Base-by-base conservation (phyloP, 176 grass and related monocot species). In the Phoenix dactylifera region DNA sequence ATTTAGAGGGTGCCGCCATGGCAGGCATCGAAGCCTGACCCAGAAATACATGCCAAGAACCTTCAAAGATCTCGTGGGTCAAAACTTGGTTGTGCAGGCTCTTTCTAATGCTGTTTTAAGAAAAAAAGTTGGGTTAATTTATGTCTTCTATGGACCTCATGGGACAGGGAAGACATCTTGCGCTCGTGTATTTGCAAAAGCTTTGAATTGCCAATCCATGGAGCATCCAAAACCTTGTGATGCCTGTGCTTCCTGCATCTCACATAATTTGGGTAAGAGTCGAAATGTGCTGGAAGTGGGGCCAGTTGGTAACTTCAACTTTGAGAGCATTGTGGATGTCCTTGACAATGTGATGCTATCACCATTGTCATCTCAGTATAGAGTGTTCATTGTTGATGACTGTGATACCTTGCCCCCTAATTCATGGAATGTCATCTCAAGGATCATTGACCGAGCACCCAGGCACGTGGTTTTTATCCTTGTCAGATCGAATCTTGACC, bases 161-260 rank as follows among this genome's bases (percentile, higher is more conserved):
- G 93, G 93, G 0, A 92, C 93, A 25, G 93, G 93, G 56, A 98
- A 98, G 62, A 88, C 93, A 17, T 83, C 93, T 3, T 98, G 93
- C 17, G 93, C 93, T 23, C 76, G 84, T 57, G 81, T 92, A 32
- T 98, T 92, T 50, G 81, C 87, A 2, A 98, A 98, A 70, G 87
- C 87, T 51, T 58, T 98, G 81, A 91, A 92, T 79, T 98, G 93
- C 64, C 87, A 79, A 19, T 88, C 93, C 5, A 10, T 68, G 0
- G 93, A 98, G 26, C 79, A 81, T 50, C 93, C 87, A 0, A 83
- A 74, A 68, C 93, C 93, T 32, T 98, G 93, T 69, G 84, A 92
- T 72, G 72, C 80, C 26, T 98, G 93, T 16, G 75, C 69, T 16
- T 88, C 93, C 22, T 98, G 93, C 58, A 86, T 98, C 10, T 83